Evolutionary conservation across 257 asterid species (phyloP).

Genomic region (Orobanche coerulescens): DNA sequence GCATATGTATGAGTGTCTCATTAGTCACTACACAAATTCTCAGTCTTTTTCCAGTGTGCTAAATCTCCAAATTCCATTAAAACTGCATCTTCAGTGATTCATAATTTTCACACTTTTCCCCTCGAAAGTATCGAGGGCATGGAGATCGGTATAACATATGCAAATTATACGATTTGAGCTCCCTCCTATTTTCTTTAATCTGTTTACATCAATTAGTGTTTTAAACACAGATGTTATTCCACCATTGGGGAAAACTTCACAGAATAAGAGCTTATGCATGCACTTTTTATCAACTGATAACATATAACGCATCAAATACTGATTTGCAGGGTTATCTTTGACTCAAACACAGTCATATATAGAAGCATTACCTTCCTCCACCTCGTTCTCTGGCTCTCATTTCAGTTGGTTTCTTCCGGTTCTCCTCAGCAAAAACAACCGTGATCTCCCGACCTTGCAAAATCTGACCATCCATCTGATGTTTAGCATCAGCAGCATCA

Average conservation of each 20-base stretch:
- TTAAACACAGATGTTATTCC: too few relatives aligned
- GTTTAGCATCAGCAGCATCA: constrained; percentile 70
- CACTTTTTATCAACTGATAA: neutral
- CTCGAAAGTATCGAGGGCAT: too few relatives aligned
- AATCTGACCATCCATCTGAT: constrained; percentile 69
- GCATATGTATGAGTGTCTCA: too few relatives aligned
- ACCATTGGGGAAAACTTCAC: too few relatives aligned
- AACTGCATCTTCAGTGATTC: too few relatives aligned
- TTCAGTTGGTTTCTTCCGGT: constrained; percentile 60
- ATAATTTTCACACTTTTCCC: too few relatives aligned
- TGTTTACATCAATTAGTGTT: too few relatives aligned
- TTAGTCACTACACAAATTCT: neutral
- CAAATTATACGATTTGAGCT: too few relatives aligned
- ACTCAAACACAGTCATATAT: neutral
- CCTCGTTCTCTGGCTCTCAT: constrained; percentile 61
- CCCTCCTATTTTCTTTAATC: too few relatives aligned
- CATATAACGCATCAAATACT: neutral
- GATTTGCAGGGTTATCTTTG: neutral
- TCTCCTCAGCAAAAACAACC: constrained; percentile 82
- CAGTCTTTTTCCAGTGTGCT: neutral
- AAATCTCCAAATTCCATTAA: neutral
- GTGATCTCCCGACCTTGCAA: constrained; percentile 66
- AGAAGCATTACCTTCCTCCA: constrained; percentile 27
- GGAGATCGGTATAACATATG: too few relatives aligned
- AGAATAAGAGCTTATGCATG: neutral